Evolutionary conservation across 306 rosid species (phyloP).

Genomic region (Carpinus fangiana): DNA sequence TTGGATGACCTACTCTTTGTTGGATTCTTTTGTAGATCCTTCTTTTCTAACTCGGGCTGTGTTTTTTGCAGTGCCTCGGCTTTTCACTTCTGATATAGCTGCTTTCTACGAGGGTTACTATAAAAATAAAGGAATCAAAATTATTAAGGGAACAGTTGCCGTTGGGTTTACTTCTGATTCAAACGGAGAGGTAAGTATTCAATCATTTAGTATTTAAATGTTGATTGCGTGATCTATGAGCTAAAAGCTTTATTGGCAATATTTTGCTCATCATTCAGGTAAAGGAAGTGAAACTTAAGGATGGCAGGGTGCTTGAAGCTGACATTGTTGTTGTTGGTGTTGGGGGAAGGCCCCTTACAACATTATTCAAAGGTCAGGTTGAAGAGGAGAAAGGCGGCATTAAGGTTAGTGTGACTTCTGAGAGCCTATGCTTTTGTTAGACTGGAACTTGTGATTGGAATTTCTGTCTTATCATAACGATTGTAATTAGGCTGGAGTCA

Average conservation of each 20-base stretch:
- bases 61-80: constrained; percentile 86
- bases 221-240: neutral
- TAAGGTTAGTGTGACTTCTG: constrained; percentile 52
- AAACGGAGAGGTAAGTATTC: constrained; percentile 70
- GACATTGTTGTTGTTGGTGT: constrained; percentile 97
- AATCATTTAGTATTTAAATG: neutral
- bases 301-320: constrained; percentile 82
- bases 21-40: neutral
- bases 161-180: constrained; percentile 73
- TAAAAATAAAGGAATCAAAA: constrained; percentile 74
- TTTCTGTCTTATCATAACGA: neutral
- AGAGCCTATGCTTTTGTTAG: neutral
- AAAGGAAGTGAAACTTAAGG: constrained; percentile 88
- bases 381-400: constrained; percentile 94
- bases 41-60: constrained; percentile 17
- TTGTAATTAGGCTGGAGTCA: neutral
- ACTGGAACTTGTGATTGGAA: neutral
- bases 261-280: constrained; percentile 52
- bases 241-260: neutral
- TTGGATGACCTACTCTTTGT: constrained; percentile 1
- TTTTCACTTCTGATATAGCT: constrained; percentile 85
- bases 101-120: constrained; percentile 84
- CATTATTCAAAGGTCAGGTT: constrained; percentile 91
- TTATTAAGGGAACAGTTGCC: constrained; percentile 93
- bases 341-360: constrained; percentile 78